Evolutionary conservation across 1,139 yeast genomes (phyloP).

Genomic region (Debaryomyces singareniensis): DNA sequence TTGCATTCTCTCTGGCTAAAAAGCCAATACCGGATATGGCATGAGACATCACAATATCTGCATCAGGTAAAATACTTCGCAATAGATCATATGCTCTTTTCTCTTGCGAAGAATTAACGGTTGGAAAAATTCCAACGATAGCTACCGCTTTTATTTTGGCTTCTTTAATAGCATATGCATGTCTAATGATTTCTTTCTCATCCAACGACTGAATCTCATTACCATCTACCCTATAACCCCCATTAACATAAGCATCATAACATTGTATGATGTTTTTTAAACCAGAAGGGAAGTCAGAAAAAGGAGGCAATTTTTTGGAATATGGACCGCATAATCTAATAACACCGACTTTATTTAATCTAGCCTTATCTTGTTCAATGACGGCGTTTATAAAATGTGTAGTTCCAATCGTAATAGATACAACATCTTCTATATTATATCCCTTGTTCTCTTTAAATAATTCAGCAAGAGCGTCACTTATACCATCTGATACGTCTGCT

Average conservation of each 20-base stretch:
- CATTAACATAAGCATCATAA: constrained; percentile 8
- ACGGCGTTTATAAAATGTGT: constrained; percentile 43
- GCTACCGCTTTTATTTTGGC: constrained; percentile 16
- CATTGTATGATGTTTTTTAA: constrained; percentile 22
- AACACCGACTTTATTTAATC: constrained; percentile 34
- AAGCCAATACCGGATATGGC: constrained; percentile 32
- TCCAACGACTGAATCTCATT: background rate
- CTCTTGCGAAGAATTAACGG: constrained; percentile 29
- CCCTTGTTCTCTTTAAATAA: constrained; percentile 14
- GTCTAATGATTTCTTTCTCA: background rate
- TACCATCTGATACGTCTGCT: constrained; percentile 36
- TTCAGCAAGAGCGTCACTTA: constrained; percentile 23
- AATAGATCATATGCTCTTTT: constrained; percentile 20
- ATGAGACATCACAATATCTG: constrained; percentile 27
- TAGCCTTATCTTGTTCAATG: constrained; percentile 30
- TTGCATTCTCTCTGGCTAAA: constrained; percentile 36
- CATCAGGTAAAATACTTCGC: constrained; percentile 19
- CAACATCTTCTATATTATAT: constrained; percentile 14
- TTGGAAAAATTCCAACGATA: constrained; percentile 32
- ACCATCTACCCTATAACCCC: background rate
- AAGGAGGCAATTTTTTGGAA: constrained; percentile 26
- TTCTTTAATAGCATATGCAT: background rate
- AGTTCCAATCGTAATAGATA: constrained; percentile 36
- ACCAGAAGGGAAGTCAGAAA: constrained; percentile 34
- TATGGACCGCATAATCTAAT: constrained; percentile 33